Base-by-base conservation (phyloP, 1,284 basidiomycete species). In the Apiotrichum porosum region DNA sequence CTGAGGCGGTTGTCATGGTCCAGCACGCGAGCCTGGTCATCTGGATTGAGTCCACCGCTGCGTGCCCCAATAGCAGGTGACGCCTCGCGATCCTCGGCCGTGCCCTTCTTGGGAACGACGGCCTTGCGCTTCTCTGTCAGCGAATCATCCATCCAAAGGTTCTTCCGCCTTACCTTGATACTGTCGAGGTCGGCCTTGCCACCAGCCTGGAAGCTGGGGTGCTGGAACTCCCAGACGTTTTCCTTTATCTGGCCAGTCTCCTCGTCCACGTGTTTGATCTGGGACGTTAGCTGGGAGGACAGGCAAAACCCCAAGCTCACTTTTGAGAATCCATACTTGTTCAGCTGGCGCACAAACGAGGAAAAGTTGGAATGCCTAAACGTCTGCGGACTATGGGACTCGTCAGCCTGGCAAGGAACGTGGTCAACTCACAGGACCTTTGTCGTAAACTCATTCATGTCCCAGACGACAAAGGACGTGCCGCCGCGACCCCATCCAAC, bases 281-380 rank as follows among this genome's bases (percentile, higher is more conserved):
- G 44, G 10, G 19, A 3, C 14, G 36, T 26, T 26, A 34, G 37
- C 21, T 18, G 15, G 15, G 9, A 13, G 12, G 22, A 26, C 1
- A 3, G n/a, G 22, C 6, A 21, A 31, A 28, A 47, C 34, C 50
- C 49, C 43, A 9, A 17, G n/a, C 32, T 62, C 46, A 84, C 88
- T 78, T 97, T 97, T 78, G 94, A 91, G 65, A 97, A 97, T 65
- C 95, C 93, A 68, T 97, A 97, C 76, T 97, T 97, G 81, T 97
- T 97, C 34, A 97, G 78, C 73, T 97, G 93, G 10, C 91, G 80
- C 4, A 94, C 90, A 66, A 94, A 94, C 47, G 81, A 84, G 23
- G 92, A 91, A 72, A 97, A 97, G 66, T 97, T 97, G 15, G 88
- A 93, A 71, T 97, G 93, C 65, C 95, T 89, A 80, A 97, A 97